Evolutionary conservation across 2,329 filamentous ascomycete genomes (phyloP).

Genomic region (Calonectria pseudoturangicola): DNA sequence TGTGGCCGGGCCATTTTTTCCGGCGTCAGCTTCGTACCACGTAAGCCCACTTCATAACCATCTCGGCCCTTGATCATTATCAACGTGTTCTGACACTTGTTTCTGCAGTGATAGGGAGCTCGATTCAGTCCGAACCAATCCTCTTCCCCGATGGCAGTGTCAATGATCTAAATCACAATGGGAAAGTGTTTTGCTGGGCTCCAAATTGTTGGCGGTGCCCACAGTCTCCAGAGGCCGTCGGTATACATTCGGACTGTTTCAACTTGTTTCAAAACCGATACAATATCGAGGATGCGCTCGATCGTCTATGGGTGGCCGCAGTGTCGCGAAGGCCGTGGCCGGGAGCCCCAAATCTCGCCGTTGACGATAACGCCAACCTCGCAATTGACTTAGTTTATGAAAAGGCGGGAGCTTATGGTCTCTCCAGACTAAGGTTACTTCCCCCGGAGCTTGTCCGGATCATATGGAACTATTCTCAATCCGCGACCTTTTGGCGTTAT

Average conservation of each 20-base stretch:
- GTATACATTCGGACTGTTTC: conserved; percentile 20
- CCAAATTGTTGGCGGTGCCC: conserved; percentile 11
- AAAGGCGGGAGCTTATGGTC: neutral
- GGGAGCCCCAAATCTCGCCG: neutral
- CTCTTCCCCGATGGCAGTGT: neutral
- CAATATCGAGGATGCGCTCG: neutral
- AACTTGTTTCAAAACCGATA: neutral
- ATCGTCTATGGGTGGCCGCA: conserved; percentile 1
- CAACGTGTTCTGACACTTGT: neutral
- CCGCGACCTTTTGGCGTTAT: conserved; percentile 2
- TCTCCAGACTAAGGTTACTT: neutral
- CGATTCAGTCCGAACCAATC: neutral
- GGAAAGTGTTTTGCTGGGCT: conserved; percentile 1
- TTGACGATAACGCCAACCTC: neutral
- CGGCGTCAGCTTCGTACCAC: neutral
- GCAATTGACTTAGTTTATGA: conserved; percentile 1
- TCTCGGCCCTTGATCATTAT: too few species aligned
- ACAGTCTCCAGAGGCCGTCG: conserved; percentile 2
- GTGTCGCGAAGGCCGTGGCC: conserved; percentile 9
- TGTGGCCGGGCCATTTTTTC: neutral
- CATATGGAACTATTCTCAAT: neutral
- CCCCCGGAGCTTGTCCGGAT: conserved; percentile 6
- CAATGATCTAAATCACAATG: neutral
- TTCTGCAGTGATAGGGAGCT: neutral
- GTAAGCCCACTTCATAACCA: neutral